A percentile compares a stretch with the other conserved stretches of the same genome.
Conservation (phyloP, 2,329 filamentous ascomycete genomes). For the Fusarium newnesense region DNA sequence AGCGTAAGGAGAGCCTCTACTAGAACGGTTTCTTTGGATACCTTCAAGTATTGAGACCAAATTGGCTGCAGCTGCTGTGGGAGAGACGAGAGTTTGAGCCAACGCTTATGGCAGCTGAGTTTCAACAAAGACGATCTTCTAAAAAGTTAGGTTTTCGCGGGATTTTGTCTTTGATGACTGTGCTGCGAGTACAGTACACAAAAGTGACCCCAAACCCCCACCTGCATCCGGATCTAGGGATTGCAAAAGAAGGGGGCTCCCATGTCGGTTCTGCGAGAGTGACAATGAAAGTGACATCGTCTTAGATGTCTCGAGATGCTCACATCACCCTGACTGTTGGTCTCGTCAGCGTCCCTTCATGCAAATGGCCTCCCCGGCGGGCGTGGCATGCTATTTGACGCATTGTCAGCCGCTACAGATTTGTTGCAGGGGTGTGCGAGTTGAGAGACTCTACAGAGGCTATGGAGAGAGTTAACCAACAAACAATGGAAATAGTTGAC, state of each 20-base stretch:
- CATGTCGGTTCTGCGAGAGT: neutral
- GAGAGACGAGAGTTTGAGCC: slow-evolving; percentile 9
- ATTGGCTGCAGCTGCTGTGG: neutral
- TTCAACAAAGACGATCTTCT: neutral
- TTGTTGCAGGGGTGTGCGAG: slow-evolving; percentile 21
- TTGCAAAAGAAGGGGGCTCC: slow-evolving; percentile 16
- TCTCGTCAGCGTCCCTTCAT: slow-evolving; percentile 31
- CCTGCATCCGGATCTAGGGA: slow-evolving; percentile 37
- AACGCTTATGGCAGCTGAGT: slow-evolving; percentile 24
- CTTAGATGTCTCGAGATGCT: slow-evolving; percentile 17
- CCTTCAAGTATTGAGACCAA: neutral
- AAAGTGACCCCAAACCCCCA: slow-evolving; percentile 26
- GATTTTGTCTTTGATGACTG: slow-evolving; percentile 2
- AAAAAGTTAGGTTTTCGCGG: slow-evolving; percentile 2
- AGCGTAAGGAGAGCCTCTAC: neutral
- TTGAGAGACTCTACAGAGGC: slow-evolving; percentile 4
- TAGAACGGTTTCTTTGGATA: slow-evolving; percentile 8
- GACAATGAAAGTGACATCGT: neutral
- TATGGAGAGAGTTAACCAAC: slow-evolving; percentile 5
- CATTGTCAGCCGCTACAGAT: slow-evolving; percentile 35
- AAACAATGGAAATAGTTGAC: neutral
- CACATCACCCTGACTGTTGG: slow-evolving; percentile 32
- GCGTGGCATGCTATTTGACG: slow-evolving; percentile 23
- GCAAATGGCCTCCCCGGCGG: slow-evolving; percentile 18
- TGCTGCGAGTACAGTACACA: slow-evolving; percentile 1